These are phyloP conservation scores for Athelia sp. DNA, from an alignment of 1,284 basidiomycete genomes.

Conservation along the genomic window DNA sequence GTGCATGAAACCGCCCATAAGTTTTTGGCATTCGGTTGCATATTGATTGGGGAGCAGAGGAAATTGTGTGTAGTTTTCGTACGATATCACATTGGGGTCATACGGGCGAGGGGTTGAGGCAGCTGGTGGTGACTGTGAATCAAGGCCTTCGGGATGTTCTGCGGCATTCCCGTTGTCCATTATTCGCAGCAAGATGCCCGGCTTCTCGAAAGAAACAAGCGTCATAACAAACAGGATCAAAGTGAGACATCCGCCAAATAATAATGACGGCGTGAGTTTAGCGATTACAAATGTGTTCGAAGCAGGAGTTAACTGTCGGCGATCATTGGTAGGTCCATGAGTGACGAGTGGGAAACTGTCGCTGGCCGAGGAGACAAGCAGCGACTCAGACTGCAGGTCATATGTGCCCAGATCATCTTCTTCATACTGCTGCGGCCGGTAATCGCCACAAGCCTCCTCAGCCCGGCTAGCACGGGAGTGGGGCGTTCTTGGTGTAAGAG, in stretches of 20 bases:
- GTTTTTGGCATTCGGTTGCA: slow-evolving; percentile 46
- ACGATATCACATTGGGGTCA: slow-evolving; percentile 40
- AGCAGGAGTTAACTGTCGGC: neutral
- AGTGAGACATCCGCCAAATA: slow-evolving; percentile 41
- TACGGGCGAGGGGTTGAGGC: slow-evolving; percentile 8
- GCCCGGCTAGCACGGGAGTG: slow-evolving; percentile 54
- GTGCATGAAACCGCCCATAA: slow-evolving; percentile 42
- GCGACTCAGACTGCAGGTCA: slow-evolving; percentile 43
- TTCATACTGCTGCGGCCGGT: slow-evolving; percentile 36
- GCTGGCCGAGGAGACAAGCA: slow-evolving; percentile 42
- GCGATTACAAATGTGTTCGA: slow-evolving; percentile 16
- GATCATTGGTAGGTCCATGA: neutral
- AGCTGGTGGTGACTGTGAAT: too few species aligned
- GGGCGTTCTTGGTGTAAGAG: slow-evolving; percentile 58
- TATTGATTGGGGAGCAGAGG: slow-evolving; percentile 54
- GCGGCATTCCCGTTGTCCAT: slow-evolving; percentile 24
- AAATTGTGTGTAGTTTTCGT: slow-evolving; percentile 56
- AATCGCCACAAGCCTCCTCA: slow-evolving; percentile 46
- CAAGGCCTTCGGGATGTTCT: slow-evolving; percentile 3
- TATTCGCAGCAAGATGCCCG: slow-evolving; percentile 40
- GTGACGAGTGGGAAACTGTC: slow-evolving; percentile 27
- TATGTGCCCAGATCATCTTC: slow-evolving; percentile 31
- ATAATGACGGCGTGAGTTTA: slow-evolving; percentile 32
- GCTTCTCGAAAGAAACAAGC: slow-evolving; percentile 43
- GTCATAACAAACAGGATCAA: slow-evolving; percentile 46